Conservation (phyloP, 352 stramenopile genomes). For the Phytopythium vexans region DNA sequence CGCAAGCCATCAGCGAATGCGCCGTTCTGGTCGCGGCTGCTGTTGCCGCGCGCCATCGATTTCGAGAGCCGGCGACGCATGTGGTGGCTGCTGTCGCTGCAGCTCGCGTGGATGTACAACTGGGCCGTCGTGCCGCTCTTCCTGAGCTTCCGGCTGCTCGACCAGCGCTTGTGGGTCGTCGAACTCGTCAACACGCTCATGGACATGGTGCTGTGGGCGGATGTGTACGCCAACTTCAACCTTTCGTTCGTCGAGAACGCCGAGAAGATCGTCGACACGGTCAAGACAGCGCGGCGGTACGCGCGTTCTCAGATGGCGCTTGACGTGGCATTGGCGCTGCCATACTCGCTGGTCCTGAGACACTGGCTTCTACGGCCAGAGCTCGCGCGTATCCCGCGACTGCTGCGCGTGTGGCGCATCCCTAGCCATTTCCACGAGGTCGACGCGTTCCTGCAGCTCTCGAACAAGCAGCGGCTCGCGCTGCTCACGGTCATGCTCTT, state of each 20-base stretch:
- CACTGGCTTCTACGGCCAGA: slow-evolving; percentile 9
- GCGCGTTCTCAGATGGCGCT: slow-evolving; percentile 10
- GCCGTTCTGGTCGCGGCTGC: slow-evolving; percentile 23
- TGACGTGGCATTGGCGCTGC: slow-evolving; percentile 45
- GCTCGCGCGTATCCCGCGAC: slow-evolving; percentile 24
- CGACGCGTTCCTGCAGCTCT: slow-evolving; percentile 40
- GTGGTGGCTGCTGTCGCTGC: slow-evolving; percentile 45
- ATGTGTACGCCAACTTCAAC: slow-evolving; percentile 61
- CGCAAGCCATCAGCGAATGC: not conserved
- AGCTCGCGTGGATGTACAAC: slow-evolving; percentile 50
- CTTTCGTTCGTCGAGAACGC: slow-evolving; percentile 43
- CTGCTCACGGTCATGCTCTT: slow-evolving; percentile 45
- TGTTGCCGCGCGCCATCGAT: slow-evolving; percentile 39
- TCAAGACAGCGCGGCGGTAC: slow-evolving; percentile 28
- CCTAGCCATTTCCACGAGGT: slow-evolving; percentile 39
- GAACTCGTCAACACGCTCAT: slow-evolving; percentile 26
- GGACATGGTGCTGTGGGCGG: slow-evolving; percentile 38
- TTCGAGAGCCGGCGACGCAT: slow-evolving; percentile 32
- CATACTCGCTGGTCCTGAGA: slow-evolving; percentile 28
- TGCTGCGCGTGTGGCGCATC: slow-evolving; percentile 36
- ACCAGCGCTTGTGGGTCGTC: slow-evolving; percentile 27
- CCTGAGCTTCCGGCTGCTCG: slow-evolving; percentile 31
- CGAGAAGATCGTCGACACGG: slow-evolving; percentile 59
- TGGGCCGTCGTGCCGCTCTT: slow-evolving; percentile 51
- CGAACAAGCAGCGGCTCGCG: slow-evolving; percentile 43